phyloP scores from a whole-genome alignment of 2,329 filamentous ascomycete genomes.

The Karstenula rhodostoma region DNA sequence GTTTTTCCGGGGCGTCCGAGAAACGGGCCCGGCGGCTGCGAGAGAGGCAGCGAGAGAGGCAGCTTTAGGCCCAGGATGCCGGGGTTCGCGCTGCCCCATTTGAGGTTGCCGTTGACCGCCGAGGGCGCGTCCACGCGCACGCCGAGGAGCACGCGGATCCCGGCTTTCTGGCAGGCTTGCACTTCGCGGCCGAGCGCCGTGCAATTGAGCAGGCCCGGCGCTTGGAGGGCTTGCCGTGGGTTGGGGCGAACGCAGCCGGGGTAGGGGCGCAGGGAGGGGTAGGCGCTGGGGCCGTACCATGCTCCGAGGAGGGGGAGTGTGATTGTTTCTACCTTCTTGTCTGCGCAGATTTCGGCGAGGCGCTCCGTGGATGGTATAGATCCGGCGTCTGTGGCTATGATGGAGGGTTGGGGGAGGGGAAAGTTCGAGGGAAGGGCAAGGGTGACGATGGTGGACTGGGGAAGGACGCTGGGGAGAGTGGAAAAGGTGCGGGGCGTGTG shows the following conservation, averaged over 20 bases:
- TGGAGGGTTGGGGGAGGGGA: slow-evolving; percentile 23
- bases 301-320: slow-evolving; percentile 45
- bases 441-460: too few species aligned
- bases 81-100: slow-evolving; percentile 26
- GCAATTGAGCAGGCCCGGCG: slow-evolving; percentile 51
- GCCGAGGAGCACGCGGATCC: slow-evolving; percentile 53
- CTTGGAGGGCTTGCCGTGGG: slow-evolving; percentile 39
- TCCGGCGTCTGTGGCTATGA: not conserved
- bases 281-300: slow-evolving; percentile 43
- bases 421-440: not conserved
- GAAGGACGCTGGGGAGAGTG: not conserved
- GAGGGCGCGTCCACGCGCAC: slow-evolving; percentile 41
- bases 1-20: slow-evolving; percentile 2
- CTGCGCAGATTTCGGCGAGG: slow-evolving; percentile 43
- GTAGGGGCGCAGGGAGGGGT: slow-evolving; percentile 46
- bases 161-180: slow-evolving; percentile 46
- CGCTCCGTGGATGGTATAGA: slow-evolving; percentile 26
- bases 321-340: slow-evolving; percentile 48
- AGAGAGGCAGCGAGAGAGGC: not conserved
- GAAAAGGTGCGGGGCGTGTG: slow-evolving; percentile 3
- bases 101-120: slow-evolving; percentile 26
- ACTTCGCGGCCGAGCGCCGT: slow-evolving; percentile 46
- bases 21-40: slow-evolving; percentile 4
- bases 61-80: not conserved
- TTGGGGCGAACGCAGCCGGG: slow-evolving; percentile 45